Evolutionary conservation across 2,329 filamentous ascomycete genomes (phyloP).

Genomic region (Aspergillus novofumigatus): DNA sequence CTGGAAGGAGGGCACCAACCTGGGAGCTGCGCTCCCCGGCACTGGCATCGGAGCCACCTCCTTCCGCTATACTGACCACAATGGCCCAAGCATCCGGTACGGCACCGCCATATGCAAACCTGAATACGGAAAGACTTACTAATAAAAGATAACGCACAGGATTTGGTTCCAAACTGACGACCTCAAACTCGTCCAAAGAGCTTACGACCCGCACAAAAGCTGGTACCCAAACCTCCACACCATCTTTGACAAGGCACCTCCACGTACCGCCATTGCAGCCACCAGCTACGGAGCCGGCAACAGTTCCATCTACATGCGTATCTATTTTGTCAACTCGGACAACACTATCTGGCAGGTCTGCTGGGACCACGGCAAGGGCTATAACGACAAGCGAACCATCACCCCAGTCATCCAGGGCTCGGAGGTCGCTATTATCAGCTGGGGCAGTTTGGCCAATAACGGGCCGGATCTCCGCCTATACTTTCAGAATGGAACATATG

Average conservation of each 20-base stretch:
- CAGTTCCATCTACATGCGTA: slow-evolving; percentile 1
- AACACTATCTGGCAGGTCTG: slow-evolving; percentile 1
- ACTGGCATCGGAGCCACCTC: slow-evolving; percentile 7
- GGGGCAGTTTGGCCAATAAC: too few species aligned
- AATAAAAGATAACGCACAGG: too few species aligned
- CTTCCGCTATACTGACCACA: slow-evolving; percentile 1
- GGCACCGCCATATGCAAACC: background rate
- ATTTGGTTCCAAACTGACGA: too few species aligned
- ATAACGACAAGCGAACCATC: background rate
- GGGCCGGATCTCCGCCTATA: too few species aligned
- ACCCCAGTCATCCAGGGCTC: background rate
- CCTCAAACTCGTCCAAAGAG: too few species aligned
- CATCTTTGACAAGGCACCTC: slow-evolving; percentile 1
- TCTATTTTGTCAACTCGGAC: slow-evolving; percentile 5
- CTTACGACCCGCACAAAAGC: too few species aligned
- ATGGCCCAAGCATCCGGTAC: slow-evolving; percentile 1
- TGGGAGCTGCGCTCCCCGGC: slow-evolving; percentile 1
- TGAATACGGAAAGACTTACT: too few species aligned
- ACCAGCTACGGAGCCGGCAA: background rate
- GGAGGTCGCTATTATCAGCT: too few species aligned
- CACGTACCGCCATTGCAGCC: slow-evolving; percentile 3
- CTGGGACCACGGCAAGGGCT: slow-evolving; percentile 1
- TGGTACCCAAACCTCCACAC: too few species aligned
- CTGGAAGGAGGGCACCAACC: too few species aligned
- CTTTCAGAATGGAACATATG: too few species aligned